Base-by-base conservation (phyloP, 2,329 filamentous ascomycete genomes). In the Colletotrichum sp. region DNA sequence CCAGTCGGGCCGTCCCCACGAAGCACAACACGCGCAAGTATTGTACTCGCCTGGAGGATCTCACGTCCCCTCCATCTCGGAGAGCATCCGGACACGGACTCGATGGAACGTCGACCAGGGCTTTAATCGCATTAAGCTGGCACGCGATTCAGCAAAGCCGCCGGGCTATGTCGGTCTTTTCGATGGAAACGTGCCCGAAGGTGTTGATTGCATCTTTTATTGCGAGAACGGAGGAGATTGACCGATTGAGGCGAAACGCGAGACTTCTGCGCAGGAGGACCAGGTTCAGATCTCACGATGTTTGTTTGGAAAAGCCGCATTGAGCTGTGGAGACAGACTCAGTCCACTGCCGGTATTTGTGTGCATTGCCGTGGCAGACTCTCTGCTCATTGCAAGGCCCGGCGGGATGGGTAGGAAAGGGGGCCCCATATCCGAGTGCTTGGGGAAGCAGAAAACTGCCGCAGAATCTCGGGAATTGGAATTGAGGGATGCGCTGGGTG, bases 41-140 rank as follows among this genome's bases (percentile, higher is more conserved):
- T 12, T 28, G 24, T n/a, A 18, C 24, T 63, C 13, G 30, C 16
- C 72, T 55, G 36, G 73, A 32, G 39, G 13, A 72, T 71, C 72
- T 72, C 28, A 34, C 15, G 21, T 36, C 21, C 30, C 52, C 34
- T 34, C 52, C 49, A 44, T 49, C 49, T 64, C 69, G 63, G 63
- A 63, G 32, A 64, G 55, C 73, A 76, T 63, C 73, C 63, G 73
- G 28, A 64, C 32, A 59, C 32, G 32, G 64, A 57, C 39, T 72
- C 32, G 32, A 76, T 76, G 73, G 63, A 59, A 72, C 70, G 55
- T 64, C n/a, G 69, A 64, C 69, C 24, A 76, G 69, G 73, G 69
- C 63, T 68, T 9, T 75, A 55, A 59, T 72, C 69, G 64, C 28
- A 28, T 21, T 30, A 12, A 26, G 57, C 49, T 30, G 36, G 63